A percentile compares a stretch with the other conserved stretches of the same genome.
Conservation (phyloP, 2,329 filamentous ascomycete species). For the Daldinia eschscholtzii region DNA sequence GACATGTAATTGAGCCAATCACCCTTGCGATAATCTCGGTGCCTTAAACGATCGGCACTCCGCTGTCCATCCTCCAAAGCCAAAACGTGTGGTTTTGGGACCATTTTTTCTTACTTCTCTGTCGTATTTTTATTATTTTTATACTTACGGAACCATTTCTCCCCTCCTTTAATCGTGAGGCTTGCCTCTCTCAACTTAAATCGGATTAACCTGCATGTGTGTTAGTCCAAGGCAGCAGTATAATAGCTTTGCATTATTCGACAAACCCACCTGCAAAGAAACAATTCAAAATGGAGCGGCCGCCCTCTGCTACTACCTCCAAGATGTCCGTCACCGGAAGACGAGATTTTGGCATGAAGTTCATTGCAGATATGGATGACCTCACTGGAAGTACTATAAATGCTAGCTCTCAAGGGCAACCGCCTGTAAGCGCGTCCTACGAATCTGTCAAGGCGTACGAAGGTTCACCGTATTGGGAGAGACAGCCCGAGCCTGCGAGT, state of each 20-base stretch:
- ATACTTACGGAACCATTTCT: conserved; percentile 16
- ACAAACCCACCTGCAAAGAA: too few relatives aligned
- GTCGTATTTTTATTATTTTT: conserved; percentile 5
- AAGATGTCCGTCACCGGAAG: conserved; percentile 37
- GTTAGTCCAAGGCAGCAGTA: not conserved
- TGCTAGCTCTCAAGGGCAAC: conserved; percentile 4
- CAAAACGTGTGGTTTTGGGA: conserved; percentile 3
- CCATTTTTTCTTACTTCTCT: not conserved
- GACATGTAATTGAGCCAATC: conserved; percentile 31
- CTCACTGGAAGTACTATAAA: conserved; percentile 13
- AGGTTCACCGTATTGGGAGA: conserved; percentile 34
- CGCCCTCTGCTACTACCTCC: conserved; percentile 40
- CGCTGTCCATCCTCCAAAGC: conserved; percentile 8
- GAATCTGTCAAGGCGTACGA: conserved; percentile 7
- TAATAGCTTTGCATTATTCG: not conserved
- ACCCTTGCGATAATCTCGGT: conserved; percentile 37
- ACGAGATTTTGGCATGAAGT: conserved; percentile 43
- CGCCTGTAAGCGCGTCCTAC: not conserved
- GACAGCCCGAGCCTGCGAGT: conserved; percentile 10
- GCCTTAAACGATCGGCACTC: conserved; percentile 38
- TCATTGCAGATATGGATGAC: conserved; percentile 33
- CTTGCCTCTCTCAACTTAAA: conserved; percentile 3
- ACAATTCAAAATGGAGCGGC: conserved; percentile 25
- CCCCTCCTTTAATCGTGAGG: not conserved
- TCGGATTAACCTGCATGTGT: not conserved